phyloP scores from a whole-genome alignment of 1,284 basidiomycete species.

The Tetrapyrgos nigripes region DNA sequence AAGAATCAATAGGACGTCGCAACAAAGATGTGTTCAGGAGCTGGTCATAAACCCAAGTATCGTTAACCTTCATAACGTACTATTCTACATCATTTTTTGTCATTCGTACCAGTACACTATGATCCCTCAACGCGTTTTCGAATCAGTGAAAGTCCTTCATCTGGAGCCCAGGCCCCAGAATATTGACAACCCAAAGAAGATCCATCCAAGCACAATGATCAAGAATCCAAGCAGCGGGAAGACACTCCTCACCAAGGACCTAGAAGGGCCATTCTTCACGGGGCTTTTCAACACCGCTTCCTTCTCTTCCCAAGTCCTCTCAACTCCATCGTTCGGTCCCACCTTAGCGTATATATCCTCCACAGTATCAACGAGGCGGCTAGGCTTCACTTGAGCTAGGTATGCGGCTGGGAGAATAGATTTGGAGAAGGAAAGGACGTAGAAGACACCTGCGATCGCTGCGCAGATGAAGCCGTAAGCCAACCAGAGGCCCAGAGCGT shows the following conservation, averaged over 20 bases:
- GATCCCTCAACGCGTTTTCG: too few relatives aligned
- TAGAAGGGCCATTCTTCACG: constrained; percentile 22
- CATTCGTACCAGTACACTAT: too few relatives aligned
- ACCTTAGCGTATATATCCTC: constrained; percentile 34
- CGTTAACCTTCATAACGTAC: too few relatives aligned
- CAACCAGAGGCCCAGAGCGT: constrained; percentile 50
- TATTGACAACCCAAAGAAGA: constrained; percentile 52
- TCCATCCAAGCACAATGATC: constrained; percentile 48
- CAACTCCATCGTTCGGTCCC: constrained; percentile 15
- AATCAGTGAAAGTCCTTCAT: neutral
- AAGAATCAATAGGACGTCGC: too few relatives aligned
- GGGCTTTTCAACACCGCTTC: constrained; percentile 40
- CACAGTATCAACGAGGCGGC: constrained; percentile 36
- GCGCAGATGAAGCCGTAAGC: constrained; percentile 47
- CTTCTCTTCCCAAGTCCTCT: constrained; percentile 22
- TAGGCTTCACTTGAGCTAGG: constrained; percentile 45
- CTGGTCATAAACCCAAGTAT: too few relatives aligned
- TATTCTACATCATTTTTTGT: too few relatives aligned
- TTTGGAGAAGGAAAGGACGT: constrained; percentile 36
- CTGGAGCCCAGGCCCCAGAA: constrained; percentile 36
- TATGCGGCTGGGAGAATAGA: constrained; percentile 45
- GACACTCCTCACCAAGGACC: constrained; percentile 29
- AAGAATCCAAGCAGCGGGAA: constrained; percentile 33
- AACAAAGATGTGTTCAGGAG: too few relatives aligned
- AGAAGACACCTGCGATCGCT: constrained; percentile 43